A percentile compares a stretch with the other conserved stretches of the same genome.
Conservation (phyloP, 176 grass and related monocot genomes). For the Otatea glauca region DNA sequence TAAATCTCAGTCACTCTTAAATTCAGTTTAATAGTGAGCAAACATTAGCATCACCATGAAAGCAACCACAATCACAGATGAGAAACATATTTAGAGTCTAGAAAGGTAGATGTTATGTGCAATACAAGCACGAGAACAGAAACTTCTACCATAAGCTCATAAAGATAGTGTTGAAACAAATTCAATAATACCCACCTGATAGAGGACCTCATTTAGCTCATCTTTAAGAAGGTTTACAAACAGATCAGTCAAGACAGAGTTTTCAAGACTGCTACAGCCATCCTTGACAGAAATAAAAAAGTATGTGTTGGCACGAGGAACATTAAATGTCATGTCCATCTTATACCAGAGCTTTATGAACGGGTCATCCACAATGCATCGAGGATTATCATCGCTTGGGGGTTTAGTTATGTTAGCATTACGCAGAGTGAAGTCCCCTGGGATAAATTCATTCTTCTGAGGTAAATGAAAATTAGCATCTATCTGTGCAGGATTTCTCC, state of each 20-base stretch:
- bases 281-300: conserved; percentile 90
- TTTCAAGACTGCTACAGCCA: conserved; percentile 67
- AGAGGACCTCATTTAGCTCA: conserved; percentile 89
- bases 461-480: conserved; percentile 75
- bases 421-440: conserved; percentile 71
- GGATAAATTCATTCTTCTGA: conserved; percentile 86
- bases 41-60: conserved; percentile 5
- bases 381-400: conserved; percentile 52
- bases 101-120: not conserved
- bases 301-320: conserved; percentile 86
- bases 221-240: conserved; percentile 94
- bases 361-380: conserved; percentile 74
- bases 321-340: conserved; percentile 87
- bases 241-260: conserved; percentile 85
- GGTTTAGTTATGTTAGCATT: conserved; percentile 57
- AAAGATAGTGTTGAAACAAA: not conserved
- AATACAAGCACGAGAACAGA: conserved; percentile 1
- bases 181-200: conserved; percentile 64
- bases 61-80: not conserved
- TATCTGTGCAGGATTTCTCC: conserved; percentile 68
- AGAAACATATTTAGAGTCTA: not conserved
- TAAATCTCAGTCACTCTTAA: not conserved
- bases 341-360: conserved; percentile 95
- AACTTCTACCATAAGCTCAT: not conserved
- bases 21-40: conserved; percentile 24